Percentiles rank a stretch among this genome's conserved stretches.
These are phyloP conservation scores for Suhomyces bribrorum DNA, from an alignment of 1,139 yeast genomes.

Conservation along the genomic window DNA sequence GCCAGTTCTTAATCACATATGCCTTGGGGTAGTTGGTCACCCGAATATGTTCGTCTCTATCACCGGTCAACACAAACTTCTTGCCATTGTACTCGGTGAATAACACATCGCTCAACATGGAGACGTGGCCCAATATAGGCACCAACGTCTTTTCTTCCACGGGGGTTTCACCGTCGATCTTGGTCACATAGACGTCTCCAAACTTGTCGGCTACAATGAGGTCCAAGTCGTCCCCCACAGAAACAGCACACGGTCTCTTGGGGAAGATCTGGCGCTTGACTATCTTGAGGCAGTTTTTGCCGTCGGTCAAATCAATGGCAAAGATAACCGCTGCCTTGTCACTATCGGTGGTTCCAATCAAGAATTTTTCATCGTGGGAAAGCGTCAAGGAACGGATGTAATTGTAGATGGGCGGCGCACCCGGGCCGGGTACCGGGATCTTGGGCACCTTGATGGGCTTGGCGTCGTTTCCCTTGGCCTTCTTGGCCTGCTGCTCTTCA, in stretches of 20 bases:
- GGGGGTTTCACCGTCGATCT: conserved; percentile 33
- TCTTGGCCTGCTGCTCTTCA: conserved; percentile 26
- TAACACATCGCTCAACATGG: conserved; percentile 80
- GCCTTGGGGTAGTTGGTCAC: conserved; percentile 82
- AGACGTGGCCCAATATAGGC: conserved; percentile 93
- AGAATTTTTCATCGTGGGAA: conserved; percentile 51
- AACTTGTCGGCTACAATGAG: conserved; percentile 91
- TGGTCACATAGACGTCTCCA: conserved; percentile 83
- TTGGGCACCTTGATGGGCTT: conserved; percentile 47
- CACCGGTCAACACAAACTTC: conserved; percentile 73
- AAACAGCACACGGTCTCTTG: conserved; percentile 84
- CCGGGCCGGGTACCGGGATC: conserved; percentile 64
- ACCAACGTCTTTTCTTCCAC: conserved; percentile 43
- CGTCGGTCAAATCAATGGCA: conserved; percentile 31
- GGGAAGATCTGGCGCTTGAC: conserved; percentile 77
- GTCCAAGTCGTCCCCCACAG: conserved; percentile 54
- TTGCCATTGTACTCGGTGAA: conserved; percentile 47
- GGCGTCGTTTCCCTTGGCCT: conserved; percentile 27
- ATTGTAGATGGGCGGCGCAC: conserved; percentile 65
- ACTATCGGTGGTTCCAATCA: conserved; percentile 76
- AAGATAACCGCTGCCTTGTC: conserved; percentile 80
- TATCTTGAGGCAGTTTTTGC: conserved; percentile 45
- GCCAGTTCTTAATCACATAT: conserved; percentile 74
- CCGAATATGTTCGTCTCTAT: conserved; percentile 94
- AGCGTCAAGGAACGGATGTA: conserved; percentile 64